These are phyloP conservation scores for Podochytrium sp. DNA, from an alignment of 192 early-diverging fungal species.

Conservation along the genomic window DNA sequence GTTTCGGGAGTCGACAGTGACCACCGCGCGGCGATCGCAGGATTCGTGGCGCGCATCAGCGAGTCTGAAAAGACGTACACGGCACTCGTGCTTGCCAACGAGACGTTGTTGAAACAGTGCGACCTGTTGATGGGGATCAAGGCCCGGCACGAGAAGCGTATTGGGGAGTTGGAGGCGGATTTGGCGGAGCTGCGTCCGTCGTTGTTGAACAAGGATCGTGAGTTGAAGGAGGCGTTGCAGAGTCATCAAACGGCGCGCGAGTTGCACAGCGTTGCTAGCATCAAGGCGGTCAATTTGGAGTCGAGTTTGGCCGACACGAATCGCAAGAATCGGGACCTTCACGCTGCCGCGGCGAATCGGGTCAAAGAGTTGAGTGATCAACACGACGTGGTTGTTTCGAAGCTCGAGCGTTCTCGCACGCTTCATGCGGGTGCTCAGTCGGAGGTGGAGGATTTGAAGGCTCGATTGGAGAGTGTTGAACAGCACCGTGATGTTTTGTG, in stretches of 20 bases:
- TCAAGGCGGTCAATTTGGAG: not conserved
- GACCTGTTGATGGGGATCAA: not conserved
- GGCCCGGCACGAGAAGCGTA: not conserved
- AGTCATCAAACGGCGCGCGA: not conserved
- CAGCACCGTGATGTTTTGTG: not conserved
- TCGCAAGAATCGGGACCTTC: not conserved
- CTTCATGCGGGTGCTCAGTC: not conserved
- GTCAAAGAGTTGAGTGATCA: not conserved
- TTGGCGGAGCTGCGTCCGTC: not conserved
- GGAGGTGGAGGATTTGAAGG: not conserved
- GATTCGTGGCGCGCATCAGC: constrained; percentile 11
- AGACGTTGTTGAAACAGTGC: not conserved
- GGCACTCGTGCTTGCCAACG: not conserved
- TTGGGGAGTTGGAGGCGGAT: not conserved
- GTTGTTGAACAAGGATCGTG: not conserved
- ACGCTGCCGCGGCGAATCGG: not conserved
- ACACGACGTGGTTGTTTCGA: not conserved
- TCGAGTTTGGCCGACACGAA: not conserved
- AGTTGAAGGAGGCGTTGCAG: not conserved
- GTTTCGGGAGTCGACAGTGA: constrained; percentile 5
- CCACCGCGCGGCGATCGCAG: not conserved
- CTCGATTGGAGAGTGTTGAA: constrained; percentile 1
- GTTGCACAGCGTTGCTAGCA: not conserved
- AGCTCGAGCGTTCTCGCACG: not conserved
- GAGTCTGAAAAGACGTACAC: not conserved